Percentiles rank a stretch among this genome's conserved stretches.
Conservation (phyloP, 805 yeast species). For the Schwanniomyces sp. region DNA sequence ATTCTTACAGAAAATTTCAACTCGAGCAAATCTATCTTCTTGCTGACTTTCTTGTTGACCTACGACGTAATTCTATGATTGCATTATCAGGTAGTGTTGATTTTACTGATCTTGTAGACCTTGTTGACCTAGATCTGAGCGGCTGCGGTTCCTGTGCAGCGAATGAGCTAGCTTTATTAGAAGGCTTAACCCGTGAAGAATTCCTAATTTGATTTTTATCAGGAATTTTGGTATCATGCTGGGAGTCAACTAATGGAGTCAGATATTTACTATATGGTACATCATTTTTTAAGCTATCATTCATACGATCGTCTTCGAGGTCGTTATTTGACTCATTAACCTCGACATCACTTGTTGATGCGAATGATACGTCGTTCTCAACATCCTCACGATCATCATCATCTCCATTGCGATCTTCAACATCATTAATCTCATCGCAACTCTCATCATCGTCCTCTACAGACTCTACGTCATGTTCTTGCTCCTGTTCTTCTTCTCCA, state of each 20-base stretch:
- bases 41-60: background rate
- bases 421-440: slow-evolving; percentile 10
- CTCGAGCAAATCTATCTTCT: too few species aligned
- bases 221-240: background rate
- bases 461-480: slow-evolving; percentile 12
- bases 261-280: background rate
- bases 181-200: background rate
- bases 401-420: slow-evolving; percentile 8
- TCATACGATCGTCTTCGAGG: background rate
- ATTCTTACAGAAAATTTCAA: background rate
- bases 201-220: background rate
- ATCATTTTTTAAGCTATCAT: background rate
- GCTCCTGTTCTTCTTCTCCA: slow-evolving; percentile 11
- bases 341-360: background rate
- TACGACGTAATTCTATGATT: background rate
- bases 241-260: background rate
- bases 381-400: slow-evolving; percentile 1
- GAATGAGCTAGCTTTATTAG: background rate
- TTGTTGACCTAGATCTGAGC: background rate
- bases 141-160: background rate
- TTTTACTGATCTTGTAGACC: background rate
- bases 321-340: background rate
- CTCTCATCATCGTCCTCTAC: slow-evolving; percentile 10
- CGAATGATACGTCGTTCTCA: background rate
- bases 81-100: background rate